Evolutionary conservation across 2,329 filamentous ascomycete genomes (phyloP).

Genomic region (Colletotrichum tabaci): DNA sequence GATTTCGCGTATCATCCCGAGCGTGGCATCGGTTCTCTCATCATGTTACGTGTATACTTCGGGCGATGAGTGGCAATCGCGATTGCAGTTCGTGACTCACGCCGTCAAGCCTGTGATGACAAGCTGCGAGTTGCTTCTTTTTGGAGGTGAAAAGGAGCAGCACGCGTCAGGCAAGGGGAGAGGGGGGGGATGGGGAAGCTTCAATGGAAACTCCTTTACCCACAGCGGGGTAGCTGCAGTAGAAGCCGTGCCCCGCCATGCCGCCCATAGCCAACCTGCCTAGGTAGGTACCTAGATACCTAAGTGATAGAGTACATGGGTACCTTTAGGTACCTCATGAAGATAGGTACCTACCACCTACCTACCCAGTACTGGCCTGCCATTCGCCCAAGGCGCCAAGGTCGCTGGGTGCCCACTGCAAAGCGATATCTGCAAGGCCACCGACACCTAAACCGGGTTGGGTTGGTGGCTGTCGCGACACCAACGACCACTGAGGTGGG

Average conservation of each 20-base stretch:
- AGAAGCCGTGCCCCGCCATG: slow-evolving; percentile 8
- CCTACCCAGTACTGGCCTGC: neutral
- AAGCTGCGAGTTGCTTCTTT: neutral
- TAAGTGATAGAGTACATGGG: too few species aligned
- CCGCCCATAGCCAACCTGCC: neutral
- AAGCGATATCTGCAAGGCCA: slow-evolving; percentile 21
- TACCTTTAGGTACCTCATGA: too few species aligned
- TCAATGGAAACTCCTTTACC: neutral
- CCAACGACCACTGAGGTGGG: slow-evolving; percentile 5
- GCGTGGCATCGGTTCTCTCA: slow-evolving; percentile 7
- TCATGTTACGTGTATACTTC: neutral
- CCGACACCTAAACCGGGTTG: slow-evolving; percentile 1
- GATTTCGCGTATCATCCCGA: slow-evolving; percentile 9
- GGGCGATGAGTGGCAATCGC: neutral
- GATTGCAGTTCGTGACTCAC: neutral
- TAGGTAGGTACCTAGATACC: too few species aligned
- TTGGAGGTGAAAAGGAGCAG: too few species aligned
- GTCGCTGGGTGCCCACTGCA: slow-evolving; percentile 22
- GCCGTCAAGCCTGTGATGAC: neutral
- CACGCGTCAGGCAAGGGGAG: neutral
- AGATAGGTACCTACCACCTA: neutral
- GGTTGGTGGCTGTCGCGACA: neutral
- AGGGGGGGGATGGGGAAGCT: neutral
- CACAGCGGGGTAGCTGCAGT: slow-evolving; percentile 22
- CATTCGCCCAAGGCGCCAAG: slow-evolving; percentile 21